Conservation (phyloP, 805 yeast species). For the Wickerhamiella dianesei region DNA sequence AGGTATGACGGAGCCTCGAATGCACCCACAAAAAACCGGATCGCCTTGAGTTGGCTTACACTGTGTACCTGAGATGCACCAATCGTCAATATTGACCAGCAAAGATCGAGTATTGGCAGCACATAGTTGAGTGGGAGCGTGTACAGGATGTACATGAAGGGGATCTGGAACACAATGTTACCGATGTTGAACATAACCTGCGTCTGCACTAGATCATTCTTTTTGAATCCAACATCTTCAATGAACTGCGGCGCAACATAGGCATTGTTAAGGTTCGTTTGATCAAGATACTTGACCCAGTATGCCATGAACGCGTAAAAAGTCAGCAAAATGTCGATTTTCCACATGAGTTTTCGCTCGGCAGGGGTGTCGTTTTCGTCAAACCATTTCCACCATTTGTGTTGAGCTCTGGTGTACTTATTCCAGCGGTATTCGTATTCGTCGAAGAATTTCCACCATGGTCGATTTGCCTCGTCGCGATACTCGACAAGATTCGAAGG, state of each 20-base stretch:
- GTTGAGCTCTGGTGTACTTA: constrained; percentile 18
- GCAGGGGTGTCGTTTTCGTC: constrained; percentile 37
- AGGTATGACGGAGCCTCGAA: constrained; percentile 62
- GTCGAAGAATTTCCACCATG: constrained; percentile 33
- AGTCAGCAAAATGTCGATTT: constrained; percentile 44
- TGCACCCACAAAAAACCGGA: constrained; percentile 53
- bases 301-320: constrained; percentile 43
- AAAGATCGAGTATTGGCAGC: constrained; percentile 42
- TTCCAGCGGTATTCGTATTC: constrained; percentile 48
- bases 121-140: constrained; percentile 41
- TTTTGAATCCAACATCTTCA: constrained; percentile 38
- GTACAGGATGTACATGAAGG: constrained; percentile 45
- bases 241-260: constrained; percentile 33
- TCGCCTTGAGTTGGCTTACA: constrained; percentile 41
- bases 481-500: constrained; percentile 6
- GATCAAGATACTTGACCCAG: constrained; percentile 57
- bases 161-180: constrained; percentile 45
- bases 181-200: constrained; percentile 49
- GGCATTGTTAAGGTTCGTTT: constrained; percentile 47
- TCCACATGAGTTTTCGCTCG: constrained; percentile 34
- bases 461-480: constrained; percentile 21
- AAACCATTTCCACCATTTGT: constrained; percentile 45
- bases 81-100: constrained; percentile 57
- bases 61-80: constrained; percentile 38
- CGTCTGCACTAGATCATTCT: constrained; percentile 47